Evolutionary conservation across 441 rosid species (phyloP), one percentile per base, ranked within the genome.

Genomic region (Adansonia gregorii): DNA sequence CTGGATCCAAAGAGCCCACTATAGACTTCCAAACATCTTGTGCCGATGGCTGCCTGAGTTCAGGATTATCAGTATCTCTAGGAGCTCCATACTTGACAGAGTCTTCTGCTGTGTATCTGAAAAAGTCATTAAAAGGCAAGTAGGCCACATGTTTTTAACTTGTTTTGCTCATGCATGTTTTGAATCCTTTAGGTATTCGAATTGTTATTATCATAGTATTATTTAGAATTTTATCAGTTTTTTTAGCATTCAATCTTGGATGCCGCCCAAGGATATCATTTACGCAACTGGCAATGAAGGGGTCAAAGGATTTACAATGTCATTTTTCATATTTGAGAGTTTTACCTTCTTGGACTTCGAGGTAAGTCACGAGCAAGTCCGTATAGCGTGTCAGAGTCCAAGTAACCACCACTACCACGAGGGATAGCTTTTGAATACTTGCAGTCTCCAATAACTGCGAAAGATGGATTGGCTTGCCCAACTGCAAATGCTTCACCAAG

Each of bases 301-400:
- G 68, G 68, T 35, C 68, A 64, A 64, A 35, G 48, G 68, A 64
- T 15, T 35, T 64, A 35, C 15, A 64, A 64, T 14, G 46, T 12
- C 46, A 65, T 6, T 35, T 65, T 65, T 8, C 69, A 39, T 8
- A 17, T 65, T 39, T 39, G 49, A 65, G 14, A 54, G 75, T 43
- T 31, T 67, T 24, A 93, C 99, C 99, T 90, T 72, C 99, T 88
- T 17, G 98, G 97, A 74, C 99, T 88, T 82, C 92, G 85, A 0
- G 98, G 97, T 24, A 95, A 81, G 75, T 88, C 80, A 14, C 94
- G 89, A 22, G 97, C 97, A 66, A 95, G 86, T 24, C 99, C 98
- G 15, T 87, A 94, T 51, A 95, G 93, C 46, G 98, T 94, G 78
- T 94, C 97, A 0, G 99, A 89, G 79, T 95, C 98, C 64, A 95